phyloP scores from a whole-genome alignment of 75 land plant genomes.

The Cupressus sempervirens region DNA sequence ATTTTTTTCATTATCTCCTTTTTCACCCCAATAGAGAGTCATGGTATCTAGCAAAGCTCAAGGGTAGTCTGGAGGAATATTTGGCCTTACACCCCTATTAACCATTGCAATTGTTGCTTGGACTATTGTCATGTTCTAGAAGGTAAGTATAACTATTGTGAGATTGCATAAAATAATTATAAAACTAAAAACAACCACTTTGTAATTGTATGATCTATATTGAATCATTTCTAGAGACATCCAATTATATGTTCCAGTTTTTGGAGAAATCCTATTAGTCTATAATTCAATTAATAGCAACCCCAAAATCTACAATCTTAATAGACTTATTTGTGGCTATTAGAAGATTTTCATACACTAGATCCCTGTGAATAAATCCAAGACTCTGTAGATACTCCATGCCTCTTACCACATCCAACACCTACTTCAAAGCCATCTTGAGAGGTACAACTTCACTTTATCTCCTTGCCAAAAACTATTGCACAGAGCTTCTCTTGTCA shows the following conservation, averaged over 20 bases:
- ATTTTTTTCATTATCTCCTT: slow-evolving; percentile 70
- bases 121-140: slow-evolving; percentile 82
- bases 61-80: too few species aligned
- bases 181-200: slow-evolving; percentile 94
- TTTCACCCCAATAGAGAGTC: slow-evolving; percentile 88
- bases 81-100: slow-evolving; percentile 69
- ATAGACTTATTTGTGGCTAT: slow-evolving; percentile 66
- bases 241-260: slow-evolving; percentile 81
- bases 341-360: slow-evolving; percentile 73
- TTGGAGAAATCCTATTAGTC: slow-evolving; percentile 68
- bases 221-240: slow-evolving; percentile 95
- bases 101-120: slow-evolving; percentile 94
- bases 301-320: slow-evolving; percentile 65
- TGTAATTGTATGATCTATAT: slow-evolving; percentile 68
- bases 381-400: slow-evolving; percentile 75
- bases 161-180: slow-evolving; percentile 94
- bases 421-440: slow-evolving; percentile 62
- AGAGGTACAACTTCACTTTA: too few species aligned
- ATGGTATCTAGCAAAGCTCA: slow-evolving; percentile 62
- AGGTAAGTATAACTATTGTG: slow-evolving; percentile 71
- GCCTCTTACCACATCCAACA: slow-evolving; percentile 69
- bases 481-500: too few species aligned
- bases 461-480: too few species aligned
- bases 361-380: slow-evolving; percentile 62
- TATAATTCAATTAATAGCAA: slow-evolving; percentile 53